Base-by-base conservation (phyloP, 148 eudicot genomes). In the Nepenthes gracilis region DNA sequence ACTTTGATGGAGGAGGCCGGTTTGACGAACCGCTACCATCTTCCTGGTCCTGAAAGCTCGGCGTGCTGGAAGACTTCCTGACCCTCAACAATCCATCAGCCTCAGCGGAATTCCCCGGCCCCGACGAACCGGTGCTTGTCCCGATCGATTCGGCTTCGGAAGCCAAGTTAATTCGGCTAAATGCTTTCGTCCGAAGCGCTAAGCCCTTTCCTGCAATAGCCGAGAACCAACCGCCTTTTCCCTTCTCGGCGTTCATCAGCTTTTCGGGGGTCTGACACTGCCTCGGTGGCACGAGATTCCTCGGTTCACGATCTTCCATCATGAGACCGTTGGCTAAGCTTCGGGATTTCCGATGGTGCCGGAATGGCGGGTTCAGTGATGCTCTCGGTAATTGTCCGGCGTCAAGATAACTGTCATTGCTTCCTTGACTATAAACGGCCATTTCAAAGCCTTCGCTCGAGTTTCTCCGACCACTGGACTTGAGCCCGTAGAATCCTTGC, bases 401-500 rank as follows among this genome's bases (percentile, higher is more conserved):
- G 47, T 77, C 81, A 60, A 74, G 60, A 55, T 70, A 71, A 52
- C 67, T 66, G 43, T 79, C 48, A 43, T 70, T 78, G 0, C 23
- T 23, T 50, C 79, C 81, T 72, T 80, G 85, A 37, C 64, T 71
- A 58, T 80, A 88, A 50, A 77, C 75, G 47, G 85, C 65, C 96
- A 88, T 88, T 75, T 92, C 90, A 70, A 65, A 83, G 59, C 90
- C 90, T 74, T 84, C 86, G 36, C 72, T 60, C 47, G 50, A 63
- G 47, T 54, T 37, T 62, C 60, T 78, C 43, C 55, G 49, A 13
- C 71, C 76, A 15, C 54, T 37, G 47, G 65, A 48, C 45, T 64
- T 65, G 50, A 81, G 87, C 43, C 94, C 90, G 63, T 92, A 88
- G 65, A 81, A 92, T n/a, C 90, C 96, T 74, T 77, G 90, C 65